Evolutionary conservation across 75 land plant species (phyloP), one percentile per base, ranked within the genome.

Genomic region (Pseudotsuga menziesii): DNA sequence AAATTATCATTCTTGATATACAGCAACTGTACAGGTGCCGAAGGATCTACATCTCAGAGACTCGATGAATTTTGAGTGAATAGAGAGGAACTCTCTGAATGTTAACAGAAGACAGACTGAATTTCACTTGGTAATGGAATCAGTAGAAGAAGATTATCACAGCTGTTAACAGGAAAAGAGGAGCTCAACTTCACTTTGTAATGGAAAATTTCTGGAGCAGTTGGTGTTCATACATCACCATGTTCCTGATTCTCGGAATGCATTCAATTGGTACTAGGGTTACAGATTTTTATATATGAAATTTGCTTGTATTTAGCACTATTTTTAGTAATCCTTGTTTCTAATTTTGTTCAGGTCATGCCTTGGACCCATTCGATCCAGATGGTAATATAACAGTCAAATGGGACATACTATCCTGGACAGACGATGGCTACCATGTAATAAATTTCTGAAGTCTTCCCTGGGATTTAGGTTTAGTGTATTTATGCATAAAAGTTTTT

Each of bases 321-420:
- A 63, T 9, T 62, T 2, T 0, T 62, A 27, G 39, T 5, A 27
- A 5, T 73, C 6, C 14, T 44, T 73, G n/a, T 1, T 17, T 4
- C 8, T 44, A 39, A 16, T 72, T 16, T 36, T 72, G 54, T 48
- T n/a, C 74, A 72, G 54, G 44, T 72, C 17, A 12, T 39, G 22
- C 54, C 12, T 27, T 72, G 54, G 55, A 52, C 16, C 57, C 79
- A 16, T 5, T 77, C 6, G 79, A 77, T 15, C 74, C 75, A 2
- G n/a, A 77, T 70, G 79, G 79, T 17, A 77, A 72, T 54, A 77
- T 77, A 19, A 77, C 77, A 39, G 56, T 71, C 77, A 77, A 73
- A 77, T 77, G 79, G 79, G 76, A 71, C 39, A 35, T 77, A 2
- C 35, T 77, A 44, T 57, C 63, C 11, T 77, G 76, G 76, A 72